Evolutionary conservation across 305 asterid species (phyloP), one percentile per base, ranked within the genome.

Genomic region (Galium porrigens): DNA sequence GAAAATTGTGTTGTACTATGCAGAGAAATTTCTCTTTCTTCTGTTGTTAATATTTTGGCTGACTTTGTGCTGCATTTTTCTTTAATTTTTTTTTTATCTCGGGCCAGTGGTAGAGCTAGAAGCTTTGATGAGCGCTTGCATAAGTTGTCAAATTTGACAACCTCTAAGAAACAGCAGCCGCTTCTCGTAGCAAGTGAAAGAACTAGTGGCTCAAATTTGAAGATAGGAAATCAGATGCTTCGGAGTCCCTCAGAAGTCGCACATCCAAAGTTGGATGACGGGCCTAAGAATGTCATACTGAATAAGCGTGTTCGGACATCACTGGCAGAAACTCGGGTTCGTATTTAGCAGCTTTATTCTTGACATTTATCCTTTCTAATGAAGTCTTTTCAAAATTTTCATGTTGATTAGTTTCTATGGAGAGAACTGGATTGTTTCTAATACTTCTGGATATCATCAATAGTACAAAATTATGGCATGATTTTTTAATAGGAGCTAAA

Each of bases 281-380:
- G 95, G 68, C 80, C 97, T 59, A 94, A 88, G 82, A 90, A 84
- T 79, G 84, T 58, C 64, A 73, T 77, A 77, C 79, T 88, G 73
- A 90, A 76, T 76, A 94, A 85, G 85, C 95, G 99, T 51, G 75
- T 80, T 15, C 96, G 99, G 57, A 86, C 99, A 73, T 82, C 99
- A 61, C 76, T 87, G 46, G 85, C 90, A 41, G 99, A 90, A 69
- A 80, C 78, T 65, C 90, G 95, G 99, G 99, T 94, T 77, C 63
- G 96, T 86, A 63, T 57, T 14, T 66, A 52, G 66, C 51, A 33
- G 3, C 42, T 42, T 5, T 37, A 11, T 14, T 15, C 44, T 20
- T 57, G 30, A 64, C 29, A 30, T 48, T 17, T 58, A 33, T 51
- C 52, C 6, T 15, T 42, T 11, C 18, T 6, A 48, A n/a, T 41